These are phyloP conservation scores for Mitosporidium daphniae DNA, from an alignment of 371 early-diverging fungal species.

Conservation along the genomic window DNA sequence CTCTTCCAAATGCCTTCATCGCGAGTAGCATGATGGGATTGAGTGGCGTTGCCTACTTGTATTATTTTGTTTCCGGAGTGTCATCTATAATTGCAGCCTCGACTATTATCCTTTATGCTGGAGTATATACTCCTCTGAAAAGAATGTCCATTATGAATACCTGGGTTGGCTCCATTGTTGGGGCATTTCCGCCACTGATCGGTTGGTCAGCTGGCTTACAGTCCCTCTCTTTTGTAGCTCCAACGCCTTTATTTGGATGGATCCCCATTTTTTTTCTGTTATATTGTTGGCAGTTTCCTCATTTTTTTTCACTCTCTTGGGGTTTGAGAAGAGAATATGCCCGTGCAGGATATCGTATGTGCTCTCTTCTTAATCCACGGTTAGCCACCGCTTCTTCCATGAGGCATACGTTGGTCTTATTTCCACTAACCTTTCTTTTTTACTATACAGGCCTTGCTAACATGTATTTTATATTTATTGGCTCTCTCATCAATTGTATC, in stretches of 20 bases:
- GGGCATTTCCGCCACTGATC: conserved; percentile 86
- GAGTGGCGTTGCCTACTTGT: conserved; percentile 21
- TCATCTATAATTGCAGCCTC: conserved; percentile 27
- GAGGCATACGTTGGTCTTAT: conserved; percentile 33
- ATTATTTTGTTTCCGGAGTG: conserved; percentile 35
- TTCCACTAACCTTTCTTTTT: conserved; percentile 19
- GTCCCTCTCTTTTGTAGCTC: no score
- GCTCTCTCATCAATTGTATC: no score
- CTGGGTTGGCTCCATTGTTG: conserved; percentile 70
- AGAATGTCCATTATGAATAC: conserved; percentile 60
- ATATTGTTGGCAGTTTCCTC: conserved; percentile 89
- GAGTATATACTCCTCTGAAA: conserved; percentile 66
- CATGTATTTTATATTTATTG: no score
- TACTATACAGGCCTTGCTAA: not conserved
- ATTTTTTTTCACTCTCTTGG: conserved; percentile 66
- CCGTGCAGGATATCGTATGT: conserved; percentile 82
- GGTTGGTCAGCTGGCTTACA: conserved; percentile 53
- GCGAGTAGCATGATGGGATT: conserved; percentile 29
- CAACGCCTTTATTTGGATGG: no score
- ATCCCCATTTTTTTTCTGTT: conserved; percentile 33
- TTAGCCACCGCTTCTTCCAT: conserved; percentile 50
- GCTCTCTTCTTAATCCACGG: conserved; percentile 40
- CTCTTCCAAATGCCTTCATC: conserved; percentile 37
- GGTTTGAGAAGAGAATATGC: conserved; percentile 60
- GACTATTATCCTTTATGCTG: conserved; percentile 49